phyloP scores from a whole-genome alignment of 371 early-diverging fungal species.

The Mucor velutinosus region DNA sequence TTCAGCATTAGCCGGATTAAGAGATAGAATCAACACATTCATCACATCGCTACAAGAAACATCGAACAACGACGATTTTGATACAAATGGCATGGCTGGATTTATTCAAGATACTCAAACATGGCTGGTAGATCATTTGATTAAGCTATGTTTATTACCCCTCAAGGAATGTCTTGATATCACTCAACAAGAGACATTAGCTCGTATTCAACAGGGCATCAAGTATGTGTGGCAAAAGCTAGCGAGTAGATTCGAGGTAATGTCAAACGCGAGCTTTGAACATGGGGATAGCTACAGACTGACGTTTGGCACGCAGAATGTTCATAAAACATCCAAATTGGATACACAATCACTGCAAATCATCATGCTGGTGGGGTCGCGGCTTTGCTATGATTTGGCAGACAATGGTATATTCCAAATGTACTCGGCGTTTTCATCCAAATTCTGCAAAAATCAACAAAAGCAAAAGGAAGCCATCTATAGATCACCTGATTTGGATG shows the following conservation, averaged over 20 bases:
- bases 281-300: neutral
- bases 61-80: neutral
- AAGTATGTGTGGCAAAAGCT: conserved; percentile 41
- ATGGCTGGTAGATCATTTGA: conserved; percentile 47
- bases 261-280: neutral
- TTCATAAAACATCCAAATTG: conserved; percentile 5
- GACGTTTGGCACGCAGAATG: neutral
- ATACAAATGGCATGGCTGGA: conserved; percentile 19
- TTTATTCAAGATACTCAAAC: conserved; percentile 43
- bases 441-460: conserved; percentile 20
- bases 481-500: conserved; percentile 4
- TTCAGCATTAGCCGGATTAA: conserved; percentile 20
- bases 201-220: conserved; percentile 23
- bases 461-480: neutral
- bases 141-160: conserved; percentile 32
- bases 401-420: conserved; percentile 41
- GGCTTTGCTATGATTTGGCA: conserved; percentile 54
- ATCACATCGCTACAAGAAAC: neutral
- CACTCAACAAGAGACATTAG: conserved; percentile 21
- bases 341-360: conserved; percentile 7
- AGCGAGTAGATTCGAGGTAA: conserved; percentile 43
- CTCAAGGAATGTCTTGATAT: conserved; percentile 40
- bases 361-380: conserved; percentile 42
- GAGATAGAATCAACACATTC: conserved; percentile 19
- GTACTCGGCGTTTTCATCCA: conserved; percentile 42